phyloP scores from a whole-genome alignment of 2,329 filamentous ascomycete genomes.

The Trichoderma breve region DNA sequence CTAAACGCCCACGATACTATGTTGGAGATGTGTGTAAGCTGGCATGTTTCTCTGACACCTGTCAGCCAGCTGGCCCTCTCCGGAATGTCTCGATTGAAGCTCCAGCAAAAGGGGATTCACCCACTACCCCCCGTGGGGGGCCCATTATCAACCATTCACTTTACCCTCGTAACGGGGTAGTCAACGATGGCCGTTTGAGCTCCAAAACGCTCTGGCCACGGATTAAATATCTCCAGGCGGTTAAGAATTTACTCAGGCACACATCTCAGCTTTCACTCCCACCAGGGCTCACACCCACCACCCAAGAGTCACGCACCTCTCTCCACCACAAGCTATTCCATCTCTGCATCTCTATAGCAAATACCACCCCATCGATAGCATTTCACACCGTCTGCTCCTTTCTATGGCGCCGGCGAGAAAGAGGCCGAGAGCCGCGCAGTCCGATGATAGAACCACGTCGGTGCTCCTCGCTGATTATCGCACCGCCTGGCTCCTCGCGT shows the following conservation, averaged over 20 bases:
- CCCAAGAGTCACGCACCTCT: not conserved
- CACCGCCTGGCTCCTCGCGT: constrained; percentile 37
- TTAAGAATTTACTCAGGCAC: not conserved
- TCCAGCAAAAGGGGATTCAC: not conserved
- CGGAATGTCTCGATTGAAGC: not conserved
- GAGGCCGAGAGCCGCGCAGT: constrained; percentile 24
- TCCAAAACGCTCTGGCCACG: not conserved
- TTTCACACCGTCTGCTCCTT: not conserved
- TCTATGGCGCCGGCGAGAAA: constrained; percentile 30
- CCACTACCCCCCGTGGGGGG: not conserved
- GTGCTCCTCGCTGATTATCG: constrained; percentile 33
- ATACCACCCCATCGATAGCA: not conserved
- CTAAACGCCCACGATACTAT: not conserved
- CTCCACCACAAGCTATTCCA: not conserved
- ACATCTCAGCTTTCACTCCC: not conserved
- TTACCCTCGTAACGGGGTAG: not conserved
- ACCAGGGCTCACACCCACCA: not conserved
- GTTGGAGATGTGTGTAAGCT: not conserved
- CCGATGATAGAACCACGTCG: constrained; percentile 23
- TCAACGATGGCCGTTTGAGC: not conserved
- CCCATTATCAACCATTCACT: constrained; percentile 11
- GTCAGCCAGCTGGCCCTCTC: not conserved
- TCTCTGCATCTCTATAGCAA: not conserved
- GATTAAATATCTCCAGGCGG: constrained; percentile 1
- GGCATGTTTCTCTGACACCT: not conserved